These are phyloP conservation scores for Lipomyces starkeyi DNA, from an alignment of 805 yeast species.

Conservation along the genomic window DNA sequence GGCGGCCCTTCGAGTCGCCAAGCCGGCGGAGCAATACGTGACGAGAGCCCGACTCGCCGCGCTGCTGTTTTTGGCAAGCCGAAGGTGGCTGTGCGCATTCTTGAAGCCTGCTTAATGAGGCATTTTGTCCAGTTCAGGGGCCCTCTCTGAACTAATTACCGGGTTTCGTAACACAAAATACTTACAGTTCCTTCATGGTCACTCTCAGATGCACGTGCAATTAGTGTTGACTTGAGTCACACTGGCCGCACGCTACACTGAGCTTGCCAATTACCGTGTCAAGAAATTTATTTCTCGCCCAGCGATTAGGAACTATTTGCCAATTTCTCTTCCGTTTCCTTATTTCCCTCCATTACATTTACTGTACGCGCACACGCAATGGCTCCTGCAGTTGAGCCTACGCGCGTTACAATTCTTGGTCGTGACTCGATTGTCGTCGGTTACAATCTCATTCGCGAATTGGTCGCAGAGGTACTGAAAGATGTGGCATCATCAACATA, in stretches of 20 bases:
- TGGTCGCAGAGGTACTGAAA: constrained; percentile 67
- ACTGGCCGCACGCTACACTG: background rate
- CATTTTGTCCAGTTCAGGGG: background rate
- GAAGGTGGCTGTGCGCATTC: background rate
- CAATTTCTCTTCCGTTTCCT: background rate
- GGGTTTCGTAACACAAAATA: background rate
- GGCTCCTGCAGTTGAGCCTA: constrained; percentile 1
- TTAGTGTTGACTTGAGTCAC: background rate
- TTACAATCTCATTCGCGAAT: constrained; percentile 73
- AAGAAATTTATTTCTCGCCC: background rate
- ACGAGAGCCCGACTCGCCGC: background rate
- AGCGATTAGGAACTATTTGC: background rate
- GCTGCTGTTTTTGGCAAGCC: background rate
- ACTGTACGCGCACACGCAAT: background rate
- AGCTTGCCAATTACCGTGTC: no score
- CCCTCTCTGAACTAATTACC: background rate
- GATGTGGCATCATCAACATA: constrained; percentile 84
- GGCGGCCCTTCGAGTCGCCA: background rate
- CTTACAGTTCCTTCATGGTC: background rate
- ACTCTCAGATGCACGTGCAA: background rate
- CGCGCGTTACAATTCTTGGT: constrained; percentile 65
- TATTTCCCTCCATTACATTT: background rate
- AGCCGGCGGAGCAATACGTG: background rate
- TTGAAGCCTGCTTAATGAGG: background rate
- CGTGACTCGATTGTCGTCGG: constrained; percentile 89